phyloP scores from a whole-genome alignment of 345 rosid genomes.

The Gossypium sturtianum region DNA sequence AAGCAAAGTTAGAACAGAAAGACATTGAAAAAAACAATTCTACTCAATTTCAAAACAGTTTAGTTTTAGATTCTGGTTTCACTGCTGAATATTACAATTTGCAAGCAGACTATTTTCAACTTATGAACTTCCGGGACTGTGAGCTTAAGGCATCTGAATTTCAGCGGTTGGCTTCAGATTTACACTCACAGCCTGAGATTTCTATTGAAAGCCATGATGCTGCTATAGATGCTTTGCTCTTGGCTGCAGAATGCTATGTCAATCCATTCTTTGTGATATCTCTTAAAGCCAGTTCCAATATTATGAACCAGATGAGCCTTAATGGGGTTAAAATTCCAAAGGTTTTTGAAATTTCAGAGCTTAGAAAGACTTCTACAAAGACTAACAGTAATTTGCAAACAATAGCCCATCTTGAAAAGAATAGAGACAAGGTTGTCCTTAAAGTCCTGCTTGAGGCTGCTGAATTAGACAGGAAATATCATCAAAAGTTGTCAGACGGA shows the following conservation, averaged over 20 bases:
- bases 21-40: constrained; percentile 24
- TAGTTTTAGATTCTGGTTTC: constrained; percentile 50
- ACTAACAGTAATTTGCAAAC: constrained; percentile 31
- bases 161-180: constrained; percentile 62
- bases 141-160: constrained; percentile 80
- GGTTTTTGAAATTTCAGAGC: constrained; percentile 24
- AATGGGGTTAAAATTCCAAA: constrained; percentile 22
- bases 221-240: constrained; percentile 73
- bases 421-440: constrained; percentile 68
- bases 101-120: constrained; percentile 65
- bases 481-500: constrained; percentile 26
- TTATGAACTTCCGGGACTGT: constrained; percentile 53
- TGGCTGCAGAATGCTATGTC: constrained; percentile 86
- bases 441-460: constrained; percentile 70
- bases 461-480: constrained; percentile 52
- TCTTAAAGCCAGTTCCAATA: constrained; percentile 29
- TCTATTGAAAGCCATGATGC: constrained; percentile 72
- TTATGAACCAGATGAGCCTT: constrained; percentile 15
- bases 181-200: constrained; percentile 44
- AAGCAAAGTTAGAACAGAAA: constrained; percentile 33
- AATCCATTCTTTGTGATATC: constrained; percentile 70
- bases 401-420: constrained; percentile 51
- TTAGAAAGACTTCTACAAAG: constrained; percentile 27
- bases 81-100: constrained; percentile 50
- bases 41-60: constrained; percentile 30